phyloP scores from a whole-genome alignment of 768 basidiomycete genomes.

The Amanita phalloides region DNA sequence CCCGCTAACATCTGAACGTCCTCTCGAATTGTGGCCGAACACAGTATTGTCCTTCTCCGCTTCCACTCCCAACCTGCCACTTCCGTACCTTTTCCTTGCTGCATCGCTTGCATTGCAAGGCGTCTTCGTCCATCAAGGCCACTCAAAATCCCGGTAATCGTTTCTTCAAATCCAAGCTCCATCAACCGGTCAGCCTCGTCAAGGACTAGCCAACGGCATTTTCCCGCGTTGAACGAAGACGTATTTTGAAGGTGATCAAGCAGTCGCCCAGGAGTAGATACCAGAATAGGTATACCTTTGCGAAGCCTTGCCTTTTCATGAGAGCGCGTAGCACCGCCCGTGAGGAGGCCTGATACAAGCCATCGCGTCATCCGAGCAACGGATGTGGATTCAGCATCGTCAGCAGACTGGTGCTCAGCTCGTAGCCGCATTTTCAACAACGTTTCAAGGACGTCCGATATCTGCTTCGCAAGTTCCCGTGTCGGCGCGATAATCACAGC shows the following conservation, averaged over 20 bases:
- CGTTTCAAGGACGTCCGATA: constrained; percentile 85
- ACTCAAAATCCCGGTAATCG: constrained; percentile 81
- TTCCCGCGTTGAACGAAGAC: constrained; percentile 82
- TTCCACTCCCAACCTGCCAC: constrained; percentile 85
- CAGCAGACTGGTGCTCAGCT: constrained; percentile 39
- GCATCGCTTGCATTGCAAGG: constrained; percentile 57
- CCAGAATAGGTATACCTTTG: constrained; percentile 91
- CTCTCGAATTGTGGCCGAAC: constrained; percentile 93
- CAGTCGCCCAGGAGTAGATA: constrained; percentile 90
- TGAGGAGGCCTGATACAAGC: constrained; percentile 88
- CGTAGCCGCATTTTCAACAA: constrained; percentile 70
- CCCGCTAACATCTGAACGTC: constrained; percentile 93
- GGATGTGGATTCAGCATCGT: constrained; percentile 31
- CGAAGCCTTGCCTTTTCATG: constrained; percentile 95
- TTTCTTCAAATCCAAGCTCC: constrained; percentile 97
- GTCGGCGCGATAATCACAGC: constrained; percentile 94
- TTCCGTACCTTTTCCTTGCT: constrained; percentile 57
- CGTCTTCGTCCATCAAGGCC: constrained; percentile 76
- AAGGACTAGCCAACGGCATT: constrained; percentile 91
- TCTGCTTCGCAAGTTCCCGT: constrained; percentile 92
- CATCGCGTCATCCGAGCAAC: constrained; percentile 58
- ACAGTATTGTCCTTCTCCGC: constrained; percentile 76
- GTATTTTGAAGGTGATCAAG: constrained; percentile 97
- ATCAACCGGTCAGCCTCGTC: constrained; percentile 97
- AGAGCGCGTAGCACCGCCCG: constrained; percentile 86